Evolutionary conservation across 2,329 filamentous ascomycete genomes (phyloP).

Genomic region (Leptographium lundbergii): DNA sequence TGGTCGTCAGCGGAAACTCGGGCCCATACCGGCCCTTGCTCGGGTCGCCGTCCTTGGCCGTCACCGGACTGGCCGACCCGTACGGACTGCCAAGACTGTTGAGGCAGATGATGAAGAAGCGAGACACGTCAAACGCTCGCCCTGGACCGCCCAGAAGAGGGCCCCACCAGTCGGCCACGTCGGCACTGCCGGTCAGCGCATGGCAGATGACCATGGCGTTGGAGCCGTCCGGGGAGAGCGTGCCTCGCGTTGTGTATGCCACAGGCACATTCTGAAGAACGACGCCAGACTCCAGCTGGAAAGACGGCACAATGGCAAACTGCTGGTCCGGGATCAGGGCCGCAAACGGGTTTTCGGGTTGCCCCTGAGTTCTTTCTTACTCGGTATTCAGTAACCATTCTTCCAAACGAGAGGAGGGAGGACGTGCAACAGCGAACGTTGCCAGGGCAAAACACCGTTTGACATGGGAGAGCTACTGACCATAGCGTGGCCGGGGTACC

Average conservation of each 20-base stretch:
- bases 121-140: conserved; percentile 66
- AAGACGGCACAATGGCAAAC: conserved; percentile 74
- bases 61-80: conserved; percentile 78
- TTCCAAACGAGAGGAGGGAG: conserved; percentile 8
- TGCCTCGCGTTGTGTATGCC: conserved; percentile 54
- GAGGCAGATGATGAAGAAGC: conserved; percentile 78
- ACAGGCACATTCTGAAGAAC: conserved; percentile 64
- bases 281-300: conserved; percentile 86
- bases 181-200: conserved; percentile 72
- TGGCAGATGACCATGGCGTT: conserved; percentile 72
- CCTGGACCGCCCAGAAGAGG: conserved; percentile 67
- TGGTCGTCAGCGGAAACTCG: conserved; percentile 90
- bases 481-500: conserved; percentile 9
- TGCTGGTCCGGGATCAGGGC: conserved; percentile 77
- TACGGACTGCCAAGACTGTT: conserved; percentile 80
- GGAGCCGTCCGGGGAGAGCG: conserved; percentile 43
- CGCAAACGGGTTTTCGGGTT: conserved; percentile 87
- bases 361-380: conserved; percentile 51
- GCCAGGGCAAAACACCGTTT: not conserved
- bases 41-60: conserved; percentile 69
- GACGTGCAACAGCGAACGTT: not conserved
- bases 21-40: conserved; percentile 73
- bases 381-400: conserved; percentile 47
- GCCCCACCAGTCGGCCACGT: conserved; percentile 83
- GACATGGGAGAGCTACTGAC: conserved; percentile 8